phyloP scores from a whole-genome alignment of 139 green algal genomes.

The Chlamydomonas asymmetrica region DNA sequence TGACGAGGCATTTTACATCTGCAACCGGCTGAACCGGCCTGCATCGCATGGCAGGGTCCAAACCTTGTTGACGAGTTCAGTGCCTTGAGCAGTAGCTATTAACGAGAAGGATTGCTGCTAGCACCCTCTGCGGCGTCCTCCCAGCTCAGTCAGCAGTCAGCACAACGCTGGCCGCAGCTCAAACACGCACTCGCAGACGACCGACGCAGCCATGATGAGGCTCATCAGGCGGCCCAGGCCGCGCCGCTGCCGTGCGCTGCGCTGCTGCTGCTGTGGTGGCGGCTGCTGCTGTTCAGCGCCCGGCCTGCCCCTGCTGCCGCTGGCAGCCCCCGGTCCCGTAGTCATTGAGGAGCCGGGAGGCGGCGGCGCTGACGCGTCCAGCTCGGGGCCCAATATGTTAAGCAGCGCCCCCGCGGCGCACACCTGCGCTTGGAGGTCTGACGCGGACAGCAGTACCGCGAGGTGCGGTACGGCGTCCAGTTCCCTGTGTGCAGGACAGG shows the following conservation, averaged over 20 bases:
- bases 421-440: constrained; percentile 48
- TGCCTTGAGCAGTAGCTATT: too few relatives aligned
- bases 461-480: constrained; percentile 55
- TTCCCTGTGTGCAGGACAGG: constrained; percentile 27
- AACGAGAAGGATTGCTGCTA: too few relatives aligned
- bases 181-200: constrained; percentile 33
- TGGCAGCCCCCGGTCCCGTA: background rate
- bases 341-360: background rate
- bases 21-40: too few relatives aligned
- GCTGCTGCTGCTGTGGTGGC: background rate
- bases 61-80: too few relatives aligned
- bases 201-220: constrained; percentile 21
- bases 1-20: too few relatives aligned
- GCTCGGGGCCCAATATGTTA: constrained; percentile 64
- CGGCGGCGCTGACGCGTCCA: constrained; percentile 15
- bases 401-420: constrained; percentile 66
- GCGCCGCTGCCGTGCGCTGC: background rate
- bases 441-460: constrained; percentile 52
- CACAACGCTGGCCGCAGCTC: constrained; percentile 4
- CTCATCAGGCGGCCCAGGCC: constrained; percentile 31
- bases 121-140: too few relatives aligned
- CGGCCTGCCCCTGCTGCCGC: background rate
- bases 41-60: too few relatives aligned
- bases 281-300: background rate
- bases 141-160: background rate